Base-by-base conservation (phyloP, 129 eudicot genomes). In the Artemisia argyi region DNA sequence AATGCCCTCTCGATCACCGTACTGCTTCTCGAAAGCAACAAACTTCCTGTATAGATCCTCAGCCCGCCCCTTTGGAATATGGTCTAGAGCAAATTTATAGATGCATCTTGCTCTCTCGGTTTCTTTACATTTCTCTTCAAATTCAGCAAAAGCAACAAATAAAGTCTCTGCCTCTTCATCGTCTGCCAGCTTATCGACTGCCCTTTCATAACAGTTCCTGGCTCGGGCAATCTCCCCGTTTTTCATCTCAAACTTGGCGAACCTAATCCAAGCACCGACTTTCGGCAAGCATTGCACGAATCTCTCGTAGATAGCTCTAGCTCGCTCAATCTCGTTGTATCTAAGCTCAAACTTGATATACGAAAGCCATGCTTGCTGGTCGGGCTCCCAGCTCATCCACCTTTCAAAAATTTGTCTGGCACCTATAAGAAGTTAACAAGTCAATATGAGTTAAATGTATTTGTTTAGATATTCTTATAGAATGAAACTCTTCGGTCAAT, bases 311-410 rank as follows among this genome's bases (percentile, higher is more conserved):
- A 94, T 90, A 1, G 46, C 84, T 62, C 99, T 75, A 0, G 97
- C 97, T 16, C 99, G 76, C 56, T 88, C 99, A 14, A 90, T 76
- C 71, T 94, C 97, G 20, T 88, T 94, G 77, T 94, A 94, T 69
- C 97, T 65, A 13, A 90, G 68, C 85, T 94, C 99, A 63, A 94
- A 94, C 71, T 94, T 88, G 20, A 90, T 88, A 51, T 88, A 94
- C 0, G 89, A 83, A 12, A 88, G 80, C 98, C 99, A 94, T 12
- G 97, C 93, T 62, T 94, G 99, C 70, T 91, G 96, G 68, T 94
- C 99, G 26, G 99, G 99, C 74, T 82, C 78, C 96, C 96, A 90
- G 4, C 42, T 51, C 99, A 94, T 88, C 99, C 99, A 94, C 74
- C 96, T 72, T 78, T 94, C 99, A 18, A 84, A 94, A 50, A 94